Base-by-base conservation (phyloP, 805 yeast species). In the Saccharomycopsis capsularis region DNA sequence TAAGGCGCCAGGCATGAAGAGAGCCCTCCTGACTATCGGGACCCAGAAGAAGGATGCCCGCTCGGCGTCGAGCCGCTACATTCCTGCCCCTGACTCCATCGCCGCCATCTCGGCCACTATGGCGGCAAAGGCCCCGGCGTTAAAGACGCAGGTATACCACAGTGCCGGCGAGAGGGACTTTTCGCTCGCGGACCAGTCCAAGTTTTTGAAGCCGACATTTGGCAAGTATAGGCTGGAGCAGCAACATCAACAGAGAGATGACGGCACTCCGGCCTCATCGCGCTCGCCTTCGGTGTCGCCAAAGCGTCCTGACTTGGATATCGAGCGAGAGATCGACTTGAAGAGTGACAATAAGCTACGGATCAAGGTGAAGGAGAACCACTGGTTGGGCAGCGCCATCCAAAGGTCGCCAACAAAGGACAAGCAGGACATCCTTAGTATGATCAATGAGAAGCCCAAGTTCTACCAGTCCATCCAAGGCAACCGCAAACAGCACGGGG, bases 351-450 rank as follows among this genome's bases (percentile, higher is more conserved):
- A 44, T 21, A 47, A 47, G 25, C 16, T 51, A 3, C 47, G 43
- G 42, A 42, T 51, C 35, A 47, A 47, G 13, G 48, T 51, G 15
- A 51, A 48, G 25, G 54, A 51, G 34, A 47, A 51, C 30, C 54
- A 51, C 30, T 51, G 54, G 54, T 24, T 51, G 9, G 54, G 54
- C 5, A 44, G 48, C 39, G 54, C 55, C 2, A 50, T 52, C 25
- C 53, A 46, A 27, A 42, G 55, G 46, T 40, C 51, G 6, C 55
- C 55, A 11, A 52, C 53, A 13, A 46, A 38, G 36, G 29, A 51
- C 30, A 34, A 43, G 13, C 37, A 46, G n/a, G 42, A 44, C 5
- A 15, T 46, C 6, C 21, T 52, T 25, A 27, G 37, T 11, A 34
- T 40, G 40, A 39, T 50, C 30, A 42, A 52, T 29, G 53, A 50